Evolutionary conservation across 176 grass and related monocot species (phyloP).

Genomic region (Rhynchospora breviuscula): DNA sequence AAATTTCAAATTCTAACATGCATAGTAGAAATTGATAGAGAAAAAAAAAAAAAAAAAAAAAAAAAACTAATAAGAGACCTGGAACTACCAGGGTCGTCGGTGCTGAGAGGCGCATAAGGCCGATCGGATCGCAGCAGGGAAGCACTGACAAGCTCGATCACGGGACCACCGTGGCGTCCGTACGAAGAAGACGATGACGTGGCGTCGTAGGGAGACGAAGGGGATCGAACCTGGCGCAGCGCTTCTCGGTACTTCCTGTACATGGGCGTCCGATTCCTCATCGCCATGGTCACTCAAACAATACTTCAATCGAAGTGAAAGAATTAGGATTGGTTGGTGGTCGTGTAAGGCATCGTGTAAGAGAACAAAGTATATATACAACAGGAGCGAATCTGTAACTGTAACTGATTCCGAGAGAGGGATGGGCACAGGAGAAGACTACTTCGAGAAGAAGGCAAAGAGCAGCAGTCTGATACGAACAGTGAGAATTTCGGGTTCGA

Average conservation of each 20-base stretch:
- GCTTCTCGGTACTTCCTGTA: conserved; percentile 94
- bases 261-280: conserved; percentile 72
- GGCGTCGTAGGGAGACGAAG: conserved; percentile 32
- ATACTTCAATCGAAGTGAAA: not conserved
- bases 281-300: conserved; percentile 52
- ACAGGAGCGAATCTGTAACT: conserved; percentile 25
- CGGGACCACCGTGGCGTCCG: conserved; percentile 41
- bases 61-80: conserved; percentile 35
- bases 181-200: conserved; percentile 29
- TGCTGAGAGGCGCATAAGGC: conserved; percentile 81
- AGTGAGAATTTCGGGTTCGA: not conserved
- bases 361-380: not conserved
- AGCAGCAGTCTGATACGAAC: not conserved
- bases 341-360: not conserved
- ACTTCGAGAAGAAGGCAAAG: conserved; percentile 4
- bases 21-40: not conserved
- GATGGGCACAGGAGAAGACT: not conserved
- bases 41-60: not conserved
- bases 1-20: not conserved
- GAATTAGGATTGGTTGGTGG: conserved; percentile 27
- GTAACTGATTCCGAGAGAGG: not conserved
- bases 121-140: conserved; percentile 67
- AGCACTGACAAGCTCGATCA: conserved; percentile 68
- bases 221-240: conserved; percentile 68
- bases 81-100: conserved; percentile 62